These are phyloP conservation scores for Saccharum officinarum DNA, from an alignment of 176 grass and related monocot species.

Conservation along the genomic window DNA sequence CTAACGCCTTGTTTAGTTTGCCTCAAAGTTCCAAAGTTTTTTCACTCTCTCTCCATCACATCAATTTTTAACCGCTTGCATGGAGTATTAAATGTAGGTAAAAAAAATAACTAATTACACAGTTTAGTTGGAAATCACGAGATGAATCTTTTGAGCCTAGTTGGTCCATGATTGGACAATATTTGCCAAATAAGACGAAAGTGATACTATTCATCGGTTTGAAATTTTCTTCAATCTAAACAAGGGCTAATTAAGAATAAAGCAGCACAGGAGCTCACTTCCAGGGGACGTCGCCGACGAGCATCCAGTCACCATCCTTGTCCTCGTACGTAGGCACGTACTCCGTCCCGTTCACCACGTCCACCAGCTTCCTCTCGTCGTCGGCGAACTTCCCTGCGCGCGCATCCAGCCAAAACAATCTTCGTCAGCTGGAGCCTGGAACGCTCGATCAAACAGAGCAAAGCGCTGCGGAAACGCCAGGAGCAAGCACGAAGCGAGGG, in stretches of 20 bases:
- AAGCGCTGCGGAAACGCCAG: neutral
- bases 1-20: no score
- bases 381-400: constrained; percentile 75
- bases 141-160: no score
- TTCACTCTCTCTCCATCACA: no score
- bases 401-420: neutral
- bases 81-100: no score
- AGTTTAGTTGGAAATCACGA: no score
- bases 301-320: constrained; percentile 99
- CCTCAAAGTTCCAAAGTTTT: no score
- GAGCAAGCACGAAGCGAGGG: neutral
- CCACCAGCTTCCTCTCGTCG: constrained; percentile 85
- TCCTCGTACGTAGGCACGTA: constrained; percentile 99
- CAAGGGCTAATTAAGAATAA: neutral
- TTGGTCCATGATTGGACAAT: no score
- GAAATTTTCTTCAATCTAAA: no score
- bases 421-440: neutral
- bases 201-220: no score
- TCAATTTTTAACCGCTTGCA: no score
- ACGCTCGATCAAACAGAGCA: neutral
- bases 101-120: no score
- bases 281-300: constrained; percentile 97
- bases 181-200: no score
- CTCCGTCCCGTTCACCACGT: constrained; percentile 81
- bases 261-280: constrained; percentile 56